Base-by-base conservation (phyloP, 371 early-diverging fungal species). In the Mortierella sp. region DNA sequence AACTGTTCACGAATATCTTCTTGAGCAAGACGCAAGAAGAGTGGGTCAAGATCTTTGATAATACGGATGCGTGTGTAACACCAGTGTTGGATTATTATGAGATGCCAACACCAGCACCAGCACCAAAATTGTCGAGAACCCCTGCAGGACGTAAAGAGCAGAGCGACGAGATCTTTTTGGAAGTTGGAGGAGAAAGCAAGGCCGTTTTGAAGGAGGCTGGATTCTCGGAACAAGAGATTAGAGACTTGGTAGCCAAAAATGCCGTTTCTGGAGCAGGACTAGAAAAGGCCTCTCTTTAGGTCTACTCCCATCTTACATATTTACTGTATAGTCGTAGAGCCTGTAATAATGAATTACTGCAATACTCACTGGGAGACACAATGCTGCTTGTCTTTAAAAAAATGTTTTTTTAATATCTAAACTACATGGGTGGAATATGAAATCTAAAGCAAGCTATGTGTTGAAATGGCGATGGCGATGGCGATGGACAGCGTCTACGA, bases 1-100 rank as follows among this genome's bases (percentile, higher is more conserved):
- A 63, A 19, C 68, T 72, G 36, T 91, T 94, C 69, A 82, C 80
- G 21, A 69, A 76, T 4, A 73, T 87, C 22, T 93, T 94, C 77
- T 69, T 69, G 3, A 58, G 83, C 33, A 92, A 90, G 74, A 92
- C 93, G 0, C 91, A 89, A 53, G 84, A 84, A 0, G 93, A 93
- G 75, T 94, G 94, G 94, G 83, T 83, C 2, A 63, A 70, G n/a
- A 85, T 93, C 9, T 93, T 93, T 84, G 86, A 88, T 45, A 84
- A 86, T 7, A 88, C 88, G 4, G 94, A 94, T 78, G 93, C 94
- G 1, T 94, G 94, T 75, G 90, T 89, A 4, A 90, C 92, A 2
- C 93, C 94, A n/a, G 88, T 94, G 7, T 75, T 93, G 45, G 85
- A 86, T 36, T 87, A 91, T 33, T 85, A 83, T 36, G 78, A 84